Evolutionary conservation across 2,329 filamentous ascomycete species (phyloP).

Genomic region (Sarocladiaceae sp.): DNA sequence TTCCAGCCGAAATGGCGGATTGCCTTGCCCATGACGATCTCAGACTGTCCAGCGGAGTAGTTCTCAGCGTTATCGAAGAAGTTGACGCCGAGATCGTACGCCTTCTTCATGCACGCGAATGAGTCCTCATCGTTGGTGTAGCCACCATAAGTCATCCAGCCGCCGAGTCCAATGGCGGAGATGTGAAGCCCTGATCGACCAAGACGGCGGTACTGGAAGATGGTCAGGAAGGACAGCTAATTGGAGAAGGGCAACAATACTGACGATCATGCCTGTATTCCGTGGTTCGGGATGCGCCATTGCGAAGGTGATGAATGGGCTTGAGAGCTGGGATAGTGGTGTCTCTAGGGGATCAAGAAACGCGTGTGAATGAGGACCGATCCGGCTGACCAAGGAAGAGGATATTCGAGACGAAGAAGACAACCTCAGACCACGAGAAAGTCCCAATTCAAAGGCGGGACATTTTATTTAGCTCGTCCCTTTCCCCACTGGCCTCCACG

Average conservation of each 20-base stretch:
- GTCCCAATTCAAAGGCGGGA: no score
- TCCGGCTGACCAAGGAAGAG: no score
- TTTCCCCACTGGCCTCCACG: no score
- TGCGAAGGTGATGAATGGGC: background rate
- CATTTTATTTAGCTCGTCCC: no score
- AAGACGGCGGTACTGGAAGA: constrained; percentile 37
- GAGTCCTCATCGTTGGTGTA: constrained; percentile 57
- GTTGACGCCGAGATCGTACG: constrained; percentile 55
- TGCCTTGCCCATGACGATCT: constrained; percentile 58
- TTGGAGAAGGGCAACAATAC: no score
- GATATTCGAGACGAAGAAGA: no score
- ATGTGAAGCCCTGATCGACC: constrained; percentile 56
- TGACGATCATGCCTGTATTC: constrained; percentile 36
- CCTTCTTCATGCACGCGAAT: constrained; percentile 55
- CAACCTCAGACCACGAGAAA: no score
- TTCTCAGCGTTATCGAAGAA: constrained; percentile 58
- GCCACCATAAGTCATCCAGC: constrained; percentile 62
- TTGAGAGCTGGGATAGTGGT: no score
- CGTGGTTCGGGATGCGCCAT: constrained; percentile 39
- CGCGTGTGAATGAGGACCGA: no score
- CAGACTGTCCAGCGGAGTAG: constrained; percentile 55
- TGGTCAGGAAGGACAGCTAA: no score
- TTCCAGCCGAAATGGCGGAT: constrained; percentile 56
- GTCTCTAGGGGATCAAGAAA: no score
- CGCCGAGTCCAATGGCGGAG: constrained; percentile 58